Evolutionary conservation across 495 filamentous ascomycete species (phyloP), one percentile per base, ranked within the genome.

Genomic region (Aspergillus heteromorphus): DNA sequence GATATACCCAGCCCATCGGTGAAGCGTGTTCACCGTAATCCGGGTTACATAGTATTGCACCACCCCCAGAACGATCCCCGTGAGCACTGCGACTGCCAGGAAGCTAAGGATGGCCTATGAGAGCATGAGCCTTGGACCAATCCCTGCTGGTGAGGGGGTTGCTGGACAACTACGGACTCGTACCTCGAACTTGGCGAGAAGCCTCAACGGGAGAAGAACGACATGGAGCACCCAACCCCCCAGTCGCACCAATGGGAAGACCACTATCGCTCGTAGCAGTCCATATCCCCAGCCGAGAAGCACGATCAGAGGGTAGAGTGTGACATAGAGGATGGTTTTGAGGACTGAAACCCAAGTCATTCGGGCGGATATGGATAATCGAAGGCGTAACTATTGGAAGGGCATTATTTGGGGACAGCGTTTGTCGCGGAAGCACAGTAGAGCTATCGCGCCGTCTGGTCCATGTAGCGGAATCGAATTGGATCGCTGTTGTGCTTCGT

Each of bases 181-280:
- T 78, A 88, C 87, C 83, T 90, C 85, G 49, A 88, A 76, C 64
- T 75, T 83, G 19, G 70, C 68, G 1, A 87, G 61, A 21, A 85
- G 53, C 36, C 57, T 72, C 21, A 77, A 51, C 9, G 76, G 75
- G 17, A 74, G 60, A 40, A 73, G 57, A 45, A 59, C 54, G n/a
- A 66, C 38, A 49, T 66, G 63, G 36, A 79, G 55, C 21, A 72
- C 48, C 30, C 63, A 66, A 36, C 60, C 64, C 21, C 65, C 67
- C 17, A 80, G 55, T 53, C 74, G 69, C 42, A 83, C 48, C 54
- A 82, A 66, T 31, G 83, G 79, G 17, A 72, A 59, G 23, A 72
- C 23, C 23, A 27, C 65, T 40, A 77, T 55, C 40, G 67, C 60
- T 14, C 58, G 57, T 14, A 79, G 55, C 4, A 71, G 41, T 19